Percentiles rank a stretch among this genome's conserved stretches.
These are phyloP conservation scores for Hypoxylon rickii DNA, from an alignment of 495 filamentous ascomycete genomes.

Conservation along the genomic window DNA sequence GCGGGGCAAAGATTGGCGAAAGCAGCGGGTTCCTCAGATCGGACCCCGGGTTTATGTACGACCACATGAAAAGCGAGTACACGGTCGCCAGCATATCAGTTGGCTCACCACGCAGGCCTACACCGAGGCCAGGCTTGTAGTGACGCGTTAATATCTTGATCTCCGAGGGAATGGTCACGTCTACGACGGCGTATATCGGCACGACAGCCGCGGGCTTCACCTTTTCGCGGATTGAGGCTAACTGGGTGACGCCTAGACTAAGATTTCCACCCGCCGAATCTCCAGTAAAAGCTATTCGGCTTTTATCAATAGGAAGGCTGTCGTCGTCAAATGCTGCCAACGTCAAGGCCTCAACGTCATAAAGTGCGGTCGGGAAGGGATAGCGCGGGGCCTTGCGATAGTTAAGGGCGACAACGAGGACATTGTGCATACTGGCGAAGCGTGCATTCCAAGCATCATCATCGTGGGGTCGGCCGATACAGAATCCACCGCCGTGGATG, in stretches of 20 bases:
- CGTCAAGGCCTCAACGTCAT: slow-evolving; percentile 42
- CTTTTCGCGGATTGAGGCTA: slow-evolving; percentile 33
- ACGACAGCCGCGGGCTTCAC: slow-evolving; percentile 36
- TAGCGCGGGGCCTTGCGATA: slow-evolving; percentile 44
- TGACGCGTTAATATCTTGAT: slow-evolving; percentile 32
- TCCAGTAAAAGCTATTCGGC: slow-evolving; percentile 41
- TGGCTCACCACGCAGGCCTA: slow-evolving; percentile 31
- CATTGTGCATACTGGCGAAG: slow-evolving; percentile 38
- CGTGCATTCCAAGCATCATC: slow-evolving; percentile 45
- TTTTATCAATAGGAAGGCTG: slow-evolving; percentile 41
- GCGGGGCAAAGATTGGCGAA: slow-evolving; percentile 36
- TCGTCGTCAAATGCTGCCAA: slow-evolving; percentile 31
- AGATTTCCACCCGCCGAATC: slow-evolving; percentile 47
- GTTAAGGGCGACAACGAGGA: slow-evolving; percentile 44
- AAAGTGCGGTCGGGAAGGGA: slow-evolving; percentile 39
- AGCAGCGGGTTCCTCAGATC: slow-evolving; percentile 36
- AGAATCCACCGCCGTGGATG: slow-evolving; percentile 50
- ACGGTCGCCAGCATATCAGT: slow-evolving; percentile 34
- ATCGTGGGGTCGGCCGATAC: slow-evolving; percentile 38
- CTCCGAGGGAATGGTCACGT: slow-evolving; percentile 22
- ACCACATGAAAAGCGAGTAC: slow-evolving; percentile 38
- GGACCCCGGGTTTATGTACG: slow-evolving; percentile 34
- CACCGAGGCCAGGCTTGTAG: slow-evolving; percentile 39
- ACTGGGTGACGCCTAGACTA: slow-evolving; percentile 35
- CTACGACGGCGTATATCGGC: slow-evolving; percentile 41